Percentiles rank a stretch among this genome's conserved stretches.
Evolutionary conservation across 2,329 filamentous ascomycete species (phyloP).

Genomic region (Fusarium camptoceras): DNA sequence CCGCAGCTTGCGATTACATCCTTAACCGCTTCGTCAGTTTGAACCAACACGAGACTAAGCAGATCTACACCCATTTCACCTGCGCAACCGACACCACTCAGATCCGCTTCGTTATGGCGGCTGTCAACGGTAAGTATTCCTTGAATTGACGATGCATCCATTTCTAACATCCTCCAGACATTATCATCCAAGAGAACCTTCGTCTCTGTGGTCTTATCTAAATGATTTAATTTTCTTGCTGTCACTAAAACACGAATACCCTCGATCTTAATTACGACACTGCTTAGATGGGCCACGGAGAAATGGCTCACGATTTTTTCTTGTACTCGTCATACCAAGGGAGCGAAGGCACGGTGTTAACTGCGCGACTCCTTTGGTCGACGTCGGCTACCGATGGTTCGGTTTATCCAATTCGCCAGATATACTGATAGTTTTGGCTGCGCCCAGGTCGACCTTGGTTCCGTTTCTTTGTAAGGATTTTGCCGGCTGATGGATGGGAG

Average conservation of each 20-base stretch:
- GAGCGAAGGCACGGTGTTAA: slow-evolving; percentile 39
- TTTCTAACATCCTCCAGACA: slow-evolving; percentile 75
- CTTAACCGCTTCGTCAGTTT: slow-evolving; percentile 97
- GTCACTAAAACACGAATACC: slow-evolving; percentile 57
- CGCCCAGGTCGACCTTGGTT: slow-evolving; percentile 47
- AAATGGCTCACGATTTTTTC: slow-evolving; percentile 55
- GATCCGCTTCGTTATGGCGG: slow-evolving; percentile 99
- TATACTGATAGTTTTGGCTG: slow-evolving; percentile 45
- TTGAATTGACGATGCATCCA: neutral
- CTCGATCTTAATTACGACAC: slow-evolving; percentile 57
- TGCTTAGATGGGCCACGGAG: slow-evolving; percentile 53
- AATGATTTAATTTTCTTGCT: slow-evolving; percentile 56
- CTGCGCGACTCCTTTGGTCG: slow-evolving; percentile 34
- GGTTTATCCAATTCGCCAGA: slow-evolving; percentile 27
- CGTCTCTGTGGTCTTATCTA: slow-evolving; percentile 97
- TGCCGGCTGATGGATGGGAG: slow-evolving; percentile 48
- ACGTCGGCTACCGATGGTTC: slow-evolving; percentile 34
- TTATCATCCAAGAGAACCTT: slow-evolving; percentile 99
- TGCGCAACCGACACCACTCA: slow-evolving; percentile 99
- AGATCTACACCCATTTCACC: slow-evolving; percentile 99
- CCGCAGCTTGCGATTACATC: slow-evolving; percentile 97
- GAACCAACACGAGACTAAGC: slow-evolving; percentile 99
- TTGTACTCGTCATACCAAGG: slow-evolving; percentile 50
- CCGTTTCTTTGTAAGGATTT: slow-evolving; percentile 49
- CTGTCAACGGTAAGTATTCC: slow-evolving; percentile 85